Percentiles rank a stretch among this genome's conserved stretches.
These are phyloP conservation scores for Suillus hirtellus DNA, from an alignment of 768 basidiomycete genomes.

Conservation along the genomic window DNA sequence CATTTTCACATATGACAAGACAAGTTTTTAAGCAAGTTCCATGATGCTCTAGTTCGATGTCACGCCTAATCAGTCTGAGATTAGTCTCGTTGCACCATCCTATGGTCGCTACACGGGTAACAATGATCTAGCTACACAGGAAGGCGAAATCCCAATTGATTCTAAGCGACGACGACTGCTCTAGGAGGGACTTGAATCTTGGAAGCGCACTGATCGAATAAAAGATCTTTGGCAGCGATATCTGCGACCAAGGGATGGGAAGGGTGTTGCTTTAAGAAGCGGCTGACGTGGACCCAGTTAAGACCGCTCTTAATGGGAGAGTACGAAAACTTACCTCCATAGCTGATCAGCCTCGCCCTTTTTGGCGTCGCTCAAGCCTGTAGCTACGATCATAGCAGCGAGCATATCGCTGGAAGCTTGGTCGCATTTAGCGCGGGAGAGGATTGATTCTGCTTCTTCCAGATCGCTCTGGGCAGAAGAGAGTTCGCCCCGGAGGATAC, in stretches of 20 bases:
- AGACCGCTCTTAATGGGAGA: conserved; percentile 10
- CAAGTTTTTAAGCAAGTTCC: neutral
- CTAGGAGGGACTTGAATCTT: conserved; percentile 62
- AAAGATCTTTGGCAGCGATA: conserved; percentile 54
- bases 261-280: conserved; percentile 52
- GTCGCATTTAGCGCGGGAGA: conserved; percentile 46
- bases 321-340: conserved; percentile 58
- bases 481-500: conserved; percentile 75
- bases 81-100: too few relatives aligned
- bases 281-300: conserved; percentile 30
- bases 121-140: too few relatives aligned
- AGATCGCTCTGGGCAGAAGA: conserved; percentile 77
- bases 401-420: conserved; percentile 60
- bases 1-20: neutral
- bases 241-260: conserved; percentile 70
- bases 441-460: conserved; percentile 55
- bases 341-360: conserved; percentile 63
- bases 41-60: too few relatives aligned
- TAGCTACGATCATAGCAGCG: conserved; percentile 65
- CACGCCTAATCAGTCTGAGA: too few relatives aligned
- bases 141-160: neutral
- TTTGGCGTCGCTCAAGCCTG: conserved; percentile 57
- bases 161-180: conserved; percentile 29
- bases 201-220: conserved; percentile 64
- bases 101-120: neutral